Evolutionary conservation across 177 flowering plant genomes (phyloP), one percentile per base, ranked within the genome.

Genomic region (Tripterygium wilfordii): DNA sequence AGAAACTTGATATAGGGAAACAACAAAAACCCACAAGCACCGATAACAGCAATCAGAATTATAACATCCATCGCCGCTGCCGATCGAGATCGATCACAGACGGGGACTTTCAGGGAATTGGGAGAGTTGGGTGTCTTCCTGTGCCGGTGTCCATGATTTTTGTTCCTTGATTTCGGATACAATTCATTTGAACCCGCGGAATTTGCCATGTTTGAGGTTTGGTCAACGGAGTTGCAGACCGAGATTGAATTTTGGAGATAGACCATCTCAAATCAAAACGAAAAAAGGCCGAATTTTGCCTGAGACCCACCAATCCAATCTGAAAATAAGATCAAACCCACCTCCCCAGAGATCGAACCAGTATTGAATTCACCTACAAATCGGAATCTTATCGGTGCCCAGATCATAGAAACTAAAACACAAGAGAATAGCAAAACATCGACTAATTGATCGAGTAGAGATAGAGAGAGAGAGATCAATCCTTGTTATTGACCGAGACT

Each of bases 41-140:
- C 56, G 36, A 91, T 55, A 26, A 79, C 95, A 24, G 81, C 81
- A 53, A 87, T 68, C 62, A 88, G 58, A 30, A 85, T 75, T 18
- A 85, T 51, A 16, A 88, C 66, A 72, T 90, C 98, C 9, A 85
- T 19, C 1, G 62, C 71, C 2, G 85, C n/a, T n/a, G n/a, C 96
- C 10, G 73, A 71, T 39, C 65, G 71, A 17, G 83, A 75, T 49
- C 68, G 70, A n/a, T 67, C 66, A 38, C 94, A 87, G 26, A 48
- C 44, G 2, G 84, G 74, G 24, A 58, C 48, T 14, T 60, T 69
- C n/a, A 36, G 12, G 14, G 64, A 63, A 49, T 56, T 70, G 3
- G 63, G 62, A 1, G 66, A 62, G 67, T 36, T 66, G 47, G 63
- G 42, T 6, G 23, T 45, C 58, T 60, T 76, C 41, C 50, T 71